Evolutionary conservation across 805 yeast species (phyloP), one percentile per base, ranked within the genome.

Genomic region (Candida qinlingensis): DNA sequence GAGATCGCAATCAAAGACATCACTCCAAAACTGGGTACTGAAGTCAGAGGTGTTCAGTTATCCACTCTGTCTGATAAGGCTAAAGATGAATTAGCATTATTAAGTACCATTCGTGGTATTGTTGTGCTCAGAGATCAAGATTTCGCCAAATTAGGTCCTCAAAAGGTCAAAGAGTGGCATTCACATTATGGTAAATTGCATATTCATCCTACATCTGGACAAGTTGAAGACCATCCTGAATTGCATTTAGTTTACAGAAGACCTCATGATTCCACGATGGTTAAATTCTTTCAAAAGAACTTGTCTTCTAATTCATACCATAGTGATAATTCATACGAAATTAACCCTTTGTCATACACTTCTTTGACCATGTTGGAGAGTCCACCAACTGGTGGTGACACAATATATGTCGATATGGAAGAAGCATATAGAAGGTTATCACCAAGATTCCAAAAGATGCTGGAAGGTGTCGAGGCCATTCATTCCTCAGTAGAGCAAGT

Each of bases 151-250:
- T 63, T 73, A 45, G 79, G 83, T 13, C 77, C 80, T 7, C 67
- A 64, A 19, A 72, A 70, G 50, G 62, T 64, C 28, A 67, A 61
- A 30, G 72, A 83, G 36, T 81, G 72, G 67, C 87, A 85, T 41
- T 62, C 62, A 41, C 77, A 84, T 61, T 84, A 80, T 61, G 90
- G 91, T 30, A 79, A 80, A 37, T 72, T 80, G 53, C 89, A 84
- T 63, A 73, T 82, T 52, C 90, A 84, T 60, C 87, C 87, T 45
- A 81, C 86, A 6, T 77, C 85, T 6, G 88, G 88, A 8, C 79
- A 85, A 28, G 88, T 85, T 35, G 69, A 69, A 54, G 72, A 69
- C 11, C 67, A 66, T 50, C 83, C 87, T 5, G 83, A 81, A 48
- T 69, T 82, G 48, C 86, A 81, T 54, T 67, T 81, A 37, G 79